These are phyloP conservation scores for Pseudocercospora crystallina DNA, from an alignment of 2,329 filamentous ascomycete species.

Conservation along the genomic window DNA sequence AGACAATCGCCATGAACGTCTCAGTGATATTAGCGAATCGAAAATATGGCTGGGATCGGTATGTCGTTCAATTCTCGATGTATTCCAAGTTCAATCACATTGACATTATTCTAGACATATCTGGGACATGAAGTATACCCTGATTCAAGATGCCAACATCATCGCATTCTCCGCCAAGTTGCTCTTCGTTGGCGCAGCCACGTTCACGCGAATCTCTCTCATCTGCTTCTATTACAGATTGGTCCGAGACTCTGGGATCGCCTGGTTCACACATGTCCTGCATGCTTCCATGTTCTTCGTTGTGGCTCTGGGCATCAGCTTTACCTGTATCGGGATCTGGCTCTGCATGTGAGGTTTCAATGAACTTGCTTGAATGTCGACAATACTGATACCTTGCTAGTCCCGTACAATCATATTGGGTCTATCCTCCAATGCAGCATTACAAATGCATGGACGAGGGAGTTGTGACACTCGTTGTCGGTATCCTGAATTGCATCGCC, in stretches of 20 bases:
- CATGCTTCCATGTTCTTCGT: slow-evolving; percentile 41
- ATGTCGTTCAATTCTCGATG: slow-evolving; percentile 26
- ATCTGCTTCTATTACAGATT: slow-evolving; percentile 50
- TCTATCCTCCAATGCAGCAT: slow-evolving; percentile 31
- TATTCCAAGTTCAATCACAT: background rate
- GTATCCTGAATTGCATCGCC: slow-evolving; percentile 45
- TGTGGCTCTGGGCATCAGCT: slow-evolving; percentile 39
- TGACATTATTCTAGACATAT: slow-evolving; percentile 1
- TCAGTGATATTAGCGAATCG: slow-evolving; percentile 44
- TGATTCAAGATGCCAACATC: slow-evolving; percentile 33
- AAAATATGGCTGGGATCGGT: slow-evolving; percentile 44
- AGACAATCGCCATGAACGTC: slow-evolving; percentile 39
- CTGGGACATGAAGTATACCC: slow-evolving; percentile 7
- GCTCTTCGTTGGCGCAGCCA: slow-evolving; percentile 43
- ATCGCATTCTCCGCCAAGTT: slow-evolving; percentile 45
- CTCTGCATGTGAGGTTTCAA: slow-evolving; percentile 35
- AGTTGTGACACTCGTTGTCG: slow-evolving; percentile 38
- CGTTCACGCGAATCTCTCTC: slow-evolving; percentile 46
- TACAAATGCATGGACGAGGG: slow-evolving; percentile 45
- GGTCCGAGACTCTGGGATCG: slow-evolving; percentile 41
- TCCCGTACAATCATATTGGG: slow-evolving; percentile 46
- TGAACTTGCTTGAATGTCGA: background rate
- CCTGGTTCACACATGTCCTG: slow-evolving; percentile 41
- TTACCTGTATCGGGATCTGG: slow-evolving; percentile 40
- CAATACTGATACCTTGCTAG: slow-evolving; percentile 22